Evolutionary conservation across 352 stramenopile species (phyloP).

Genomic region (Phytophthora citricola): DNA sequence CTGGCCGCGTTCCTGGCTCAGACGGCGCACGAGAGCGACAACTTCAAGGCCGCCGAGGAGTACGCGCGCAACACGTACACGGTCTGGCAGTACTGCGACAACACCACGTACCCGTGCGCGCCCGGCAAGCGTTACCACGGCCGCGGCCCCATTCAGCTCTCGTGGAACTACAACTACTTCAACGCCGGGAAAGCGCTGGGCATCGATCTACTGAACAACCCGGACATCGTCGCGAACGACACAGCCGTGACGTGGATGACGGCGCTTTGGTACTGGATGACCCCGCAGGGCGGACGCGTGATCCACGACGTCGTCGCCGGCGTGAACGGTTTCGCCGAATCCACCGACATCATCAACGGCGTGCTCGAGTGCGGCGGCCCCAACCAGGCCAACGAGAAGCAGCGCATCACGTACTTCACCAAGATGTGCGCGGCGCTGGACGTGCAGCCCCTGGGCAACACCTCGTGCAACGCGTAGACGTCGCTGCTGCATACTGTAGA

Average conservation of each 20-base stretch:
- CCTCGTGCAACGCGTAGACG: slow-evolving; percentile 44
- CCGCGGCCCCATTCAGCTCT: slow-evolving; percentile 59
- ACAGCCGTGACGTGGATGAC: slow-evolving; percentile 50
- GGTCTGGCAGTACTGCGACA: slow-evolving; percentile 55
- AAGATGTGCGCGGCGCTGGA: slow-evolving; percentile 39
- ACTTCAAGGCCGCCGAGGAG: slow-evolving; percentile 51
- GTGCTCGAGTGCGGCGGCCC: slow-evolving; percentile 52
- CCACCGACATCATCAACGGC: slow-evolving; percentile 61
- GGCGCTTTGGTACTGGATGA: slow-evolving; percentile 66
- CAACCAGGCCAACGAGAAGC: slow-evolving; percentile 44
- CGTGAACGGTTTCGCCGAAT: slow-evolving; percentile 45
- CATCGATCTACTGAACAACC: slow-evolving; percentile 47
- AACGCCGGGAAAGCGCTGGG: slow-evolving; percentile 40
- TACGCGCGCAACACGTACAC: slow-evolving; percentile 46
- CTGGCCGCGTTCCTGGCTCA: slow-evolving; percentile 57
- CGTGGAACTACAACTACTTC: slow-evolving; percentile 70
- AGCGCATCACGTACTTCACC: slow-evolving; percentile 42
- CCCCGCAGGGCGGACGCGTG: slow-evolving; percentile 42
- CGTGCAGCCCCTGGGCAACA: slow-evolving; percentile 41
- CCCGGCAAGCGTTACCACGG: slow-evolving; percentile 52
- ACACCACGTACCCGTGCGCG: slow-evolving; percentile 38
- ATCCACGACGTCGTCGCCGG: slow-evolving; percentile 53
- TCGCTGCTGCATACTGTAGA: not conserved
- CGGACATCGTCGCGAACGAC: slow-evolving; percentile 48
- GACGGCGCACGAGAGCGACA: slow-evolving; percentile 49